These are phyloP conservation scores for Russula ochroleuca DNA, from an alignment of 768 basidiomycete genomes.

Conservation along the genomic window DNA sequence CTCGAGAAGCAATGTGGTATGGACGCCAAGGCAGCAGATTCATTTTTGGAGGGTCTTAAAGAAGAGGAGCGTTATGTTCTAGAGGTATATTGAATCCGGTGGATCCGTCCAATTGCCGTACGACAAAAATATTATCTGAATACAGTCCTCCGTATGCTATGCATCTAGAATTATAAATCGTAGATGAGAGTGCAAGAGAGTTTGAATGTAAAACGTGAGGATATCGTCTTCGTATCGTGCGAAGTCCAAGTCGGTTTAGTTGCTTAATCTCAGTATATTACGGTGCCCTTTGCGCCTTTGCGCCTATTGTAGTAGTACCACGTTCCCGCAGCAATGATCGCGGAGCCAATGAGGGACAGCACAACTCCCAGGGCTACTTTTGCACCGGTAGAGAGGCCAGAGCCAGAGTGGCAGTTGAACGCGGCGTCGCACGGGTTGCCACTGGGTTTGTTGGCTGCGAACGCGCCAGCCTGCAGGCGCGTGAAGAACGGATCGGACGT, in stretches of 20 bases:
- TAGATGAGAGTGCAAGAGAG: background rate
- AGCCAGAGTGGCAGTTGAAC: conserved; percentile 45
- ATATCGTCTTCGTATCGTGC: background rate
- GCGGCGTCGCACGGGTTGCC: conserved; percentile 79
- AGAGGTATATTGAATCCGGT: conserved; percentile 52
- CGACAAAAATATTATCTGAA: background rate
- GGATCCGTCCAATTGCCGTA: background rate
- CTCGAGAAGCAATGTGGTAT: conserved; percentile 67
- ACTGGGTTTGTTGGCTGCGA: conserved; percentile 53
- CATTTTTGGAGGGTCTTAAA: conserved; percentile 83
- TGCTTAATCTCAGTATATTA: background rate
- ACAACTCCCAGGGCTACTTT: conserved; percentile 69
- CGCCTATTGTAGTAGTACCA: conserved; percentile 27
- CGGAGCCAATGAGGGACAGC: conserved; percentile 55
- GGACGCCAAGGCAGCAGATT: conserved; percentile 62
- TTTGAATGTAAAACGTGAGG: background rate
- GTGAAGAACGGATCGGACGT: conserved; percentile 75
- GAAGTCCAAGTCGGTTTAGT: background rate
- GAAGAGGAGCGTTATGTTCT: conserved; percentile 97
- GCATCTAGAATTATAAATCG: background rate
- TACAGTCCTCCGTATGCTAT: background rate
- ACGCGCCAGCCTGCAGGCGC: conserved; percentile 60
- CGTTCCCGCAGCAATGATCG: conserved; percentile 45
- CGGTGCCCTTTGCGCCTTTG: conserved; percentile 20
- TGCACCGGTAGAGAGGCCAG: conserved; percentile 52